Percentiles rank a stretch among this genome's conserved stretches.
Evolutionary conservation across 2,329 filamentous ascomycete species (phyloP).

Genomic region (Nemania sp.): DNA sequence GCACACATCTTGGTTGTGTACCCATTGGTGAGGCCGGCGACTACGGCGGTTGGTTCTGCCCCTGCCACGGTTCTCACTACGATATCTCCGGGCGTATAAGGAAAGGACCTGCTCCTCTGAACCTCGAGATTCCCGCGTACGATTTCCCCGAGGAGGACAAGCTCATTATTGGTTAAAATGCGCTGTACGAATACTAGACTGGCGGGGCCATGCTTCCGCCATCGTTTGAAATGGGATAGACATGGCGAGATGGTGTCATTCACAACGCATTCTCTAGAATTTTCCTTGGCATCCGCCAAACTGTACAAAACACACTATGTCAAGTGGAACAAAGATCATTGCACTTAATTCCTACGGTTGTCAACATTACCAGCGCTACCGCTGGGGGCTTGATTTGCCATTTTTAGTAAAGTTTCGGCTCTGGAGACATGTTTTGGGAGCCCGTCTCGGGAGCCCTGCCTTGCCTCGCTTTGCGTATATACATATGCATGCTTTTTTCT

Average conservation of each 20-base stretch:
- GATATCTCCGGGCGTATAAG: conserved; percentile 98
- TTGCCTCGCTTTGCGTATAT: too few relatives aligned
- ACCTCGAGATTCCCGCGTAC: conserved; percentile 94
- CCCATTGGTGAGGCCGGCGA: conserved; percentile 99
- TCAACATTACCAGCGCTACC: too few relatives aligned
- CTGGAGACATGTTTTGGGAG: too few relatives aligned
- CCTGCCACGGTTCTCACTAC: conserved; percentile 99
- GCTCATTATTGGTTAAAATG: conserved; percentile 88
- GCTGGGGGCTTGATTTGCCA: too few relatives aligned
- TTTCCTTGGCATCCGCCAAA: conserved; percentile 46
- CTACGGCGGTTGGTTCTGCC: conserved; percentile 99
- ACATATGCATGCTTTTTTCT: too few relatives aligned
- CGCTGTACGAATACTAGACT: conserved; percentile 51
- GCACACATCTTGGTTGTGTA: conserved; percentile 99
- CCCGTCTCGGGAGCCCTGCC: too few relatives aligned
- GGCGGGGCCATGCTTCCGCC: conserved; percentile 36
- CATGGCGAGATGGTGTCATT: conserved; percentile 48
- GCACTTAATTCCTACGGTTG: conserved; percentile 26
- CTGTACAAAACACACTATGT: conserved; percentile 51
- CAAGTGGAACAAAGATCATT: conserved; percentile 46
- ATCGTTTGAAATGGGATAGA: conserved; percentile 45
- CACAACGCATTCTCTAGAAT: conserved; percentile 49
- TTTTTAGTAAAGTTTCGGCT: too few relatives aligned
- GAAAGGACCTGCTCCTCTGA: conserved; percentile 96
- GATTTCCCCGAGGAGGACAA: conserved; percentile 91